A percentile compares a stretch with the other conserved stretches of the same genome.
These are phyloP conservation scores for Cladosporium sp. DNA, from an alignment of 2,329 filamentous ascomycete genomes.

Conservation along the genomic window DNA sequence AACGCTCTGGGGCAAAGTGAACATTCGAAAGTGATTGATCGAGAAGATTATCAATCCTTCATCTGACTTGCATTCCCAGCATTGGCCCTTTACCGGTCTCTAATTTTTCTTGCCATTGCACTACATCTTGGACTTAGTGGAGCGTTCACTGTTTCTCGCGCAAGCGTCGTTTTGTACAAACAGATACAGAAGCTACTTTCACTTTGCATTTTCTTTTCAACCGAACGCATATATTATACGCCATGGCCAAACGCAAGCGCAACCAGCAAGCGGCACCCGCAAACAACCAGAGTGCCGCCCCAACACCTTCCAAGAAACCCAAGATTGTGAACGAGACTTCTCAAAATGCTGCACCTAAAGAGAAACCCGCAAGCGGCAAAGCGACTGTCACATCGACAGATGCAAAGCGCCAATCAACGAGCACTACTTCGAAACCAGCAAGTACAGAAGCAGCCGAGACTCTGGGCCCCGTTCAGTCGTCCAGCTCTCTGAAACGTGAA, in stretches of 20 bases:
- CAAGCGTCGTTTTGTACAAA: neutral
- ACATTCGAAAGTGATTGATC: neutral
- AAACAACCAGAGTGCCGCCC: neutral
- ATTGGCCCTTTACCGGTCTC: neutral
- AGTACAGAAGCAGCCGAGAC: neutral
- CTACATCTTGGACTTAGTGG: too few relatives aligned
- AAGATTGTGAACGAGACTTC: neutral
- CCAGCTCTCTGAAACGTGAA: neutral
- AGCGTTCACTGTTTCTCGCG: neutral
- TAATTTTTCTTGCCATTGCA: neutral
- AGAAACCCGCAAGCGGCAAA: neutral
- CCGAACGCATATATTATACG: neutral
- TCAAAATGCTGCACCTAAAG: neutral
- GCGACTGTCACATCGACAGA: neutral
- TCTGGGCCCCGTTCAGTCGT: neutral
- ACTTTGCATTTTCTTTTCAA: neutral
- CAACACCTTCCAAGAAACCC: neutral
- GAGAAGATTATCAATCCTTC: too few relatives aligned
- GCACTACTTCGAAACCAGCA: neutral
- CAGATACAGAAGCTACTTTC: neutral
- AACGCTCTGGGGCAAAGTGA: neutral
- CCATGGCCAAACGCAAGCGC: slow-evolving; percentile 16
- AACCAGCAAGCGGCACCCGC: neutral
- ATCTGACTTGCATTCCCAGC: neutral
- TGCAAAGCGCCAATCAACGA: neutral